Evolutionary conservation across 192 early-diverging fungal genomes (phyloP).

Genomic region (Dimargaris xerosporica): DNA sequence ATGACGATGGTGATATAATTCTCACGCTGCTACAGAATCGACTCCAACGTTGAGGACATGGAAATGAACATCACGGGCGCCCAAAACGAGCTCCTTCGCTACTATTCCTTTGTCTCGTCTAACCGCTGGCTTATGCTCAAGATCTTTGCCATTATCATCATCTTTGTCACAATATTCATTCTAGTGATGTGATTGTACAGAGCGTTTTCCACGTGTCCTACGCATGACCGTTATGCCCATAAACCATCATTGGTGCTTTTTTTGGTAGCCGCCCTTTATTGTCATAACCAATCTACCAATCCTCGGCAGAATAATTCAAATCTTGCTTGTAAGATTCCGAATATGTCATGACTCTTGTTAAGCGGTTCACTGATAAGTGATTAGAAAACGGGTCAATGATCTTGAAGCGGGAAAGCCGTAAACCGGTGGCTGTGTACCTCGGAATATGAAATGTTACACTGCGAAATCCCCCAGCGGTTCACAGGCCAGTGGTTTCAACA

Average conservation of each 20-base stretch:
- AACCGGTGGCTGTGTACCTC: background rate
- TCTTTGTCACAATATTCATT: conserved; percentile 69
- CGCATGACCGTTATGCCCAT: too few species aligned
- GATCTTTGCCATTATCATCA: conserved; percentile 76
- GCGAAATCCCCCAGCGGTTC: background rate
- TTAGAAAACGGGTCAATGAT: background rate
- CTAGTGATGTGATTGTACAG: conserved; percentile 24
- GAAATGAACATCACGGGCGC: conserved; percentile 84
- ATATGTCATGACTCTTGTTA: background rate
- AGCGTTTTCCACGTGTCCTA: too few species aligned
- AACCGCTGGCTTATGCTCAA: conserved; percentile 96
- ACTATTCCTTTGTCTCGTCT: conserved; percentile 78
- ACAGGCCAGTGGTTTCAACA: too few species aligned
- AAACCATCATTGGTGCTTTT: too few species aligned
- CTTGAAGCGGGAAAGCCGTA: background rate
- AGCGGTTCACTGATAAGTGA: background rate
- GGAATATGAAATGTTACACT: conserved; percentile 1
- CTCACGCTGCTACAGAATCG: conserved; percentile 38
- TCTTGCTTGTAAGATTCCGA: background rate
- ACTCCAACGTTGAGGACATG: conserved; percentile 84
- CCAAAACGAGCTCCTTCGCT: conserved; percentile 77
- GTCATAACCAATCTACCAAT: background rate
- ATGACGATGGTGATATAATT: too few species aligned
- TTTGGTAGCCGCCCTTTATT: too few species aligned
- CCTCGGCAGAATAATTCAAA: background rate